A percentile compares a stretch with the other conserved stretches of the same genome.
These are phyloP conservation scores for Lentinula sp. DNA, from an alignment of 768 basidiomycete genomes.

Conservation along the genomic window DNA sequence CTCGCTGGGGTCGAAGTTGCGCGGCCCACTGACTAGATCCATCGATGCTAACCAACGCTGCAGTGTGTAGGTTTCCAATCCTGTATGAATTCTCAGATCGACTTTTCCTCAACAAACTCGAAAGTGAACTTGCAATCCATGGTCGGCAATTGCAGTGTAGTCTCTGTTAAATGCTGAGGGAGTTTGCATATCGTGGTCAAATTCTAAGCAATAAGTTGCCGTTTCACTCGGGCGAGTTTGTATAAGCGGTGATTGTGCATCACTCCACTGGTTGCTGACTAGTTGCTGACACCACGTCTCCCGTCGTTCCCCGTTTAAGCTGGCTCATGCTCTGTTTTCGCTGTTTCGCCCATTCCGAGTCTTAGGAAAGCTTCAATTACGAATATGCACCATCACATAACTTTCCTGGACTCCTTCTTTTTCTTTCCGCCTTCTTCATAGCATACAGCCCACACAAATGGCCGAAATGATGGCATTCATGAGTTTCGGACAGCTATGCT, in stretches of 20 bases:
- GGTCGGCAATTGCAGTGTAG: constrained; percentile 73
- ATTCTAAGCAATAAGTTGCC: background rate
- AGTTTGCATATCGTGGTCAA: background rate
- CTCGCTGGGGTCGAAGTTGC: background rate
- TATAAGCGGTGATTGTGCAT: no score
- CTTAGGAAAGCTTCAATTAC: no score
- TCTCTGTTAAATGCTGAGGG: constrained; percentile 39
- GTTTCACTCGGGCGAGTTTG: no score
- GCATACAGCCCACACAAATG: no score
- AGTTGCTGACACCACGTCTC: background rate
- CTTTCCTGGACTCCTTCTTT: no score
- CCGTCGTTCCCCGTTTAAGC: background rate
- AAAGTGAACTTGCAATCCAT: constrained; percentile 54
- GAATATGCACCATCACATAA: no score
- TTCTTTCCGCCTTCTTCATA: no score
- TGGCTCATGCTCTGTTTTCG: background rate
- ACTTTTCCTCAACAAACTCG: background rate
- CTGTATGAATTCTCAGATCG: constrained; percentile 26
- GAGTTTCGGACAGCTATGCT: no score
- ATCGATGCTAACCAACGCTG: constrained; percentile 77
- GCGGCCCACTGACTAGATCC: constrained; percentile 54
- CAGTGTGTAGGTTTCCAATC: constrained; percentile 80
- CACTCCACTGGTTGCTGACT: no score
- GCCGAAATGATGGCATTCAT: no score
- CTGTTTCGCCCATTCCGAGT: no score